Base-by-base conservation (phyloP, 2,329 filamentous ascomycete genomes). In the Alternaria arbusti region DNA sequence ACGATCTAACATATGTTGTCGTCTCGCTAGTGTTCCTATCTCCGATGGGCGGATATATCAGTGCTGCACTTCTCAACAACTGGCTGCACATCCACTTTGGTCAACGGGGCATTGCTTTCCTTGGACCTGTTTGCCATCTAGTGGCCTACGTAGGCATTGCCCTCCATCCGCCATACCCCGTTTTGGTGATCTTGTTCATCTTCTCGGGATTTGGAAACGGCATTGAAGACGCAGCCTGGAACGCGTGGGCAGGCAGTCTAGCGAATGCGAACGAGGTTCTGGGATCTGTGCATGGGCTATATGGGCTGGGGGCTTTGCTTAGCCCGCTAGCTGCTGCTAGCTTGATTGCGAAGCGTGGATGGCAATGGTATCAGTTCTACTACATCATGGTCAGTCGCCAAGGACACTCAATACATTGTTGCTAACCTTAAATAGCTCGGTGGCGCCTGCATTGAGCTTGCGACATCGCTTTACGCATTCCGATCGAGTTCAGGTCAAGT, bases 291-390 rank as follows among this genome's bases (percentile, higher is more conserved):
- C 91, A 93, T 75, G 89, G 87, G 2, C 86, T 86, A 40, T 94
- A 92, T 72, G 90, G 90, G 0, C 73, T 91, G 0, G 91, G 91
- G 1, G 91, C 88, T 1, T 88, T 89, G 0, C 81, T 93, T 9
- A 85, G 86, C 9, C 91, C 91, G 0, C 78, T 93, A 4, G 83
- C 92, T 59, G 90, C 90, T 1, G 92, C 91, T 0, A 84, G 85
- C 13, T 86, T 94, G 85, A 86, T 93, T 32, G 87, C 88, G 0
- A 87, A 87, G 65, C 86, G 80, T 6, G 65, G 66, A 10, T 77
- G 89, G 56, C 81, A 81, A 1, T 95, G 92, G 91, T 92, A 89
- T 70, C 82, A 83, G 13, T 94, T 90, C 76, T 94, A 91, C 78
- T 93, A 92, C 72, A 78, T 93, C 59, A 90, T 93, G 88, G 55